Evolutionary conservation across 2,329 filamentous ascomycete genomes (phyloP).

Genomic region (Ophiocordyceps robertsii): DNA sequence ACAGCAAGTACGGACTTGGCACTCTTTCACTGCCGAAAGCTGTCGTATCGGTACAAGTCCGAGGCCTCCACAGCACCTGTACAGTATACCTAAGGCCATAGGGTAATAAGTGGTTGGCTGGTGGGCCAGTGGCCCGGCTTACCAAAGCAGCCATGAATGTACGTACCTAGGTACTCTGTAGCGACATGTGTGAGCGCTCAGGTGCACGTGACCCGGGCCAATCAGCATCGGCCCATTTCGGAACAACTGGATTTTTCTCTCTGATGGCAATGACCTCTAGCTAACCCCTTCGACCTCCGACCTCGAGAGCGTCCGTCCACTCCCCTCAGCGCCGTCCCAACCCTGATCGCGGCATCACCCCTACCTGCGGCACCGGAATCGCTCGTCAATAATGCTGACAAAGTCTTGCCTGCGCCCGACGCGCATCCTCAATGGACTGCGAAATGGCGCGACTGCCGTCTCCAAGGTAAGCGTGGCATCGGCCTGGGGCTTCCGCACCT

Average conservation of each 20-base stretch:
- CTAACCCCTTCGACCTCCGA: slow-evolving; percentile 22
- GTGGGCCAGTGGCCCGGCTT: no score
- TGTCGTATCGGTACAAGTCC: not conserved
- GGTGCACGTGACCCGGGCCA: slow-evolving; percentile 24
- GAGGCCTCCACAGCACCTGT: no score
- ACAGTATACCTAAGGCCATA: no score
- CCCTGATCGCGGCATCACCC: slow-evolving; percentile 17
- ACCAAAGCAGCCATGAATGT: no score
- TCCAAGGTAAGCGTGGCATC: slow-evolving; percentile 52
- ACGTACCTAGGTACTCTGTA: no score
- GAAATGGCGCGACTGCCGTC: slow-evolving; percentile 58
- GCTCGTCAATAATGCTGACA: slow-evolving; percentile 69
- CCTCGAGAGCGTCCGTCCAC: slow-evolving; percentile 20
- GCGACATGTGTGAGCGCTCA: no score
- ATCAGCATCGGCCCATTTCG: slow-evolving; percentile 29
- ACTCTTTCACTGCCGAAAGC: no score
- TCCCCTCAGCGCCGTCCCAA: slow-evolving; percentile 19
- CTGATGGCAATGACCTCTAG: slow-evolving; percentile 22
- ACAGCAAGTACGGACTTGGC: no score
- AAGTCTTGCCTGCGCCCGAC: slow-evolving; percentile 80
- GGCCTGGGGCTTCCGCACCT: slow-evolving; percentile 16
- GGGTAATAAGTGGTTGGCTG: no score
- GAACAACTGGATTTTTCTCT: slow-evolving; percentile 30
- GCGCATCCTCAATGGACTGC: slow-evolving; percentile 69
- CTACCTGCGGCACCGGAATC: slow-evolving; percentile 23